phyloP scores from a whole-genome alignment of 139 green algal genomes.

The Nannochloris sp. region DNA sequence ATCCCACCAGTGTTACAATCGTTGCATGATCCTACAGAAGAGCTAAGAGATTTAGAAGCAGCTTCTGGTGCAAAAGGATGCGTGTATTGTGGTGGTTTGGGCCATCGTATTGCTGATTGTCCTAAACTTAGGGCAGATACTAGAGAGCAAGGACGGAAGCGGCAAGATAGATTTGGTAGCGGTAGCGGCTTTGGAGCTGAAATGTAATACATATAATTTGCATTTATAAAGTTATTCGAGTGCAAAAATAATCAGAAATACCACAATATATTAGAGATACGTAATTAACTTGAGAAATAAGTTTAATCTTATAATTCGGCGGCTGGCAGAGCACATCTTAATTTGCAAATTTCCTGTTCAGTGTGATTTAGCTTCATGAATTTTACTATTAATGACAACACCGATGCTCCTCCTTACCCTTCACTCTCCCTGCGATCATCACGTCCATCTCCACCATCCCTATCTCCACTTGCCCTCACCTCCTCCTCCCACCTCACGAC shows the following conservation, averaged over 20 bases:
- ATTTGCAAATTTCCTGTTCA: too few relatives aligned
- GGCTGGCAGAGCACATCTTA: too few relatives aligned
- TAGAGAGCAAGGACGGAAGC: conserved; percentile 40
- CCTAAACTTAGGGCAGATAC: conserved; percentile 83
- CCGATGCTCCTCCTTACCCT: neutral
- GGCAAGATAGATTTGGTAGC: conserved; percentile 68
- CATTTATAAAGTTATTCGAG: neutral
- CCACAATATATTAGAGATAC: neutral
- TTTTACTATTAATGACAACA: neutral
- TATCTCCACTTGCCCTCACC: conserved; percentile 2
- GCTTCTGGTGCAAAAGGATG: conserved; percentile 79
- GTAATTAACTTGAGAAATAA: neutral
- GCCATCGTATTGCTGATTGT: conserved; percentile 92
- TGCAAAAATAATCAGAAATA: neutral
- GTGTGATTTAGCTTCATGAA: too few relatives aligned
- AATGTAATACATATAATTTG: conserved; percentile 44
- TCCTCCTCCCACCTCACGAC: conserved; percentile 52
- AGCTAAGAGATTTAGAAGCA: conserved; percentile 46
- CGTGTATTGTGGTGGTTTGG: conserved; percentile 92
- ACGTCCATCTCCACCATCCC: conserved; percentile 10
- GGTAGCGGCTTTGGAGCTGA: conserved; percentile 74
- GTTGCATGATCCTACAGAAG: conserved; percentile 14
- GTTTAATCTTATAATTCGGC: too few relatives aligned
- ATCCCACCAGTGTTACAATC: conserved; percentile 81
- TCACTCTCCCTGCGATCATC: conserved; percentile 12